Base-by-base conservation (phyloP, 805 yeast genomes). In the Nakazawaea holstii region DNA sequence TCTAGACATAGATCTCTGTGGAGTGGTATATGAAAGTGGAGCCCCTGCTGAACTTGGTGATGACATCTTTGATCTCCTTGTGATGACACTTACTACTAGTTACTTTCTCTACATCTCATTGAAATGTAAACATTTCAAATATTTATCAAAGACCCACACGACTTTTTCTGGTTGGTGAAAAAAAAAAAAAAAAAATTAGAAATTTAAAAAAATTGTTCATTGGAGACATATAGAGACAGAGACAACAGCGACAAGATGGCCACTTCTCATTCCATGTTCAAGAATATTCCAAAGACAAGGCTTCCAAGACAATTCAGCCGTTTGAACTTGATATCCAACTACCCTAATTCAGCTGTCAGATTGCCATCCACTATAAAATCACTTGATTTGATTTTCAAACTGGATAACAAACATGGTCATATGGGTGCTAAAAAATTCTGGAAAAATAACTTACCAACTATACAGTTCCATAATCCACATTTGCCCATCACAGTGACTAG, bases 391-490 rank as follows among this genome's bases (percentile, higher is more conserved):
- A 59, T 77, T 24, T 73, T 84, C 59, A 80, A 79, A 54, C 67
- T 61, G 43, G 64, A 64, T 41, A 68, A 68, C 52, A 65, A 70
- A 29, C 62, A 70, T 53, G 84, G 87, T 1, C 81, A 83, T 55
- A 71, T 75, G 67, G 91, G 91, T 1, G 77, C 86, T 48, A 79
- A 82, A 56, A 76, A 77, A 54, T 87, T 90, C 65, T 87, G 95
- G 94, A 79, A 77, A 55, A 67, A 72, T 44, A 76, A 80, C 65
- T 69, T 90, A 49, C 95, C 94, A 26, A 80, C 90, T 6, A 72
- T 90, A 52, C 82, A 80, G 61, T 90, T 86, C 64, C 91, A 88
- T 68, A 90, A 90, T 63, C 91, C 92, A n/a, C 67, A 69, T 39
- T 59, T 86, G 27, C 74, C 79, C 24, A 79, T 88, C 48, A 71